Evolutionary conservation across 2,329 filamentous ascomycete genomes (phyloP).

Genomic region (Coniochaeta sp.): DNA sequence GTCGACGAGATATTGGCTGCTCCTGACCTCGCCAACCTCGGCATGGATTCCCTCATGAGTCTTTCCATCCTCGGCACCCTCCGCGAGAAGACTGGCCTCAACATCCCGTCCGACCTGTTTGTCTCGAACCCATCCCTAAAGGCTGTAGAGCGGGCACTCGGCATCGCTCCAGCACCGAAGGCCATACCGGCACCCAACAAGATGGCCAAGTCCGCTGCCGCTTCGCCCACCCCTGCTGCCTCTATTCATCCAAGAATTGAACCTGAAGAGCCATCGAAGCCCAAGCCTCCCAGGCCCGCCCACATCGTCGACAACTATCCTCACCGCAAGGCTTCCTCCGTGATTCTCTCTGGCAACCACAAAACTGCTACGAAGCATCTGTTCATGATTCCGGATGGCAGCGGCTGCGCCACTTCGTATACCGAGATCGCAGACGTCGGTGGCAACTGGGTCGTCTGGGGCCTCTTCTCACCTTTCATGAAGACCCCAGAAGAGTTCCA

Average conservation of each 20-base stretch:
- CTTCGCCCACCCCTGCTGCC: not conserved
- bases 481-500: conserved; percentile 59
- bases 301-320: conserved; percentile 34
- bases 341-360: conserved; percentile 42
- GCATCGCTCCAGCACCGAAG: conserved; percentile 36
- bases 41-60: conserved; percentile 53
- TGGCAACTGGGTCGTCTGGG: conserved; percentile 38
- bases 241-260: conserved; percentile 17
- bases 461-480: conserved; percentile 65
- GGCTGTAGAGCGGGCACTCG: conserved; percentile 58
- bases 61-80: conserved; percentile 47
- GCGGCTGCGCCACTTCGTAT: conserved; percentile 60
- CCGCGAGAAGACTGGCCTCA: conserved; percentile 44
- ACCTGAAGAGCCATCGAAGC: conserved; percentile 16
- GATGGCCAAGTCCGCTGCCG: conserved; percentile 7
- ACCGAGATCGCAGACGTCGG: conserved; percentile 49
- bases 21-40: conserved; percentile 46
- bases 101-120: conserved; percentile 53
- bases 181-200: conserved; percentile 17
- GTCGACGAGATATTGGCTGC: conserved; percentile 52
- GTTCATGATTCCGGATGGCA: conserved; percentile 50
- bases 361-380: conserved; percentile 38
- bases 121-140: conserved; percentile 54
- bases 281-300: conserved; percentile 31
- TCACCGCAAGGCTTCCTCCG: conserved; percentile 40